These are phyloP conservation scores for Salvia splendens DNA, from an alignment of 257 asterid genomes.

Conservation along the genomic window DNA sequence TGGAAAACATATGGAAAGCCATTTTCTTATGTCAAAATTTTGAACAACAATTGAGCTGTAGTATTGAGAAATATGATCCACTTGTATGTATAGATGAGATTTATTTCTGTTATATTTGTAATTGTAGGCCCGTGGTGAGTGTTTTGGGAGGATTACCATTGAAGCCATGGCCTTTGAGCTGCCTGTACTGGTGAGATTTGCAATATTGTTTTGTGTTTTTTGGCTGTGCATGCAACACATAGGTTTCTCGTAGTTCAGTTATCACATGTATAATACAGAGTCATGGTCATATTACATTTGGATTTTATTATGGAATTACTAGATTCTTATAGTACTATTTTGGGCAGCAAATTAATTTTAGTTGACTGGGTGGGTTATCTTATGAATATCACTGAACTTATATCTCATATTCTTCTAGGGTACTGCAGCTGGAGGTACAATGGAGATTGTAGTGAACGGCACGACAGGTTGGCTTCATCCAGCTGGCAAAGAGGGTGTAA, in stretches of 20 bases:
- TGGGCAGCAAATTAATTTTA: not conserved
- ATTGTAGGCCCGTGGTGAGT: conserved; percentile 89
- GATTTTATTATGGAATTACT: not conserved
- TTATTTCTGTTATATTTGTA: conserved; percentile 24
- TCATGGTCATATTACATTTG: not conserved
- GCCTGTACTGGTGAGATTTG: conserved; percentile 77
- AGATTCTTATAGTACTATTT: not conserved
- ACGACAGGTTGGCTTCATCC: conserved; percentile 90
- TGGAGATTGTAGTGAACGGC: conserved; percentile 79
- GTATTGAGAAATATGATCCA: conserved; percentile 20
- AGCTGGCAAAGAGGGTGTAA: conserved; percentile 87
- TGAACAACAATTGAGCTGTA: conserved; percentile 3
- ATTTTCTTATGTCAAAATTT: conserved; percentile 5
- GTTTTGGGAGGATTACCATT: conserved; percentile 97
- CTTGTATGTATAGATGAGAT: conserved; percentile 7
- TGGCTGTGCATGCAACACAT: conserved; percentile 7
- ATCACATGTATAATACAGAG: not conserved
- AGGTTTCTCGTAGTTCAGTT: conserved; percentile 3
- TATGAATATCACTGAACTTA: conserved; percentile 20
- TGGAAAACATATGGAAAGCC: not conserved
- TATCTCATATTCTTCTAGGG: conserved; percentile 53
- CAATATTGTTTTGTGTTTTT: conserved; percentile 18
- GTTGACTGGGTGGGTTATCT: conserved; percentile 5
- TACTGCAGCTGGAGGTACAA: conserved; percentile 97
- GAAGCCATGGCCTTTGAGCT: conserved; percentile 99